Percentiles rank a stretch among this genome's conserved stretches.
These are phyloP conservation scores for Aureobasidium sp. DNA, from an alignment of 2,329 filamentous ascomycete genomes.

Conservation along the genomic window DNA sequence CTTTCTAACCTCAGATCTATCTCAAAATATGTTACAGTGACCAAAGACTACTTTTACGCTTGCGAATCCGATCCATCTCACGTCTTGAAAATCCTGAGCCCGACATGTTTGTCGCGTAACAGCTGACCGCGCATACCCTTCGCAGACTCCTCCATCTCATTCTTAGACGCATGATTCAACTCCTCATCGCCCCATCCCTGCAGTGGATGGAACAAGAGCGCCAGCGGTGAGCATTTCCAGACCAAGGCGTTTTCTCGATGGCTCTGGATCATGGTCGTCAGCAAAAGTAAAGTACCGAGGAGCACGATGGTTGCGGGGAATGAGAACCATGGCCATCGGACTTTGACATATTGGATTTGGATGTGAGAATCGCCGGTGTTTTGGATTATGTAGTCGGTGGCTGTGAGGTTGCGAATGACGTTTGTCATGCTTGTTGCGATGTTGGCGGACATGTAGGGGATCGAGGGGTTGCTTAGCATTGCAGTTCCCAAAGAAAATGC, in stretches of 20 bases:
- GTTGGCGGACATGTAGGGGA: neutral
- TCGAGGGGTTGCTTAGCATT: neutral
- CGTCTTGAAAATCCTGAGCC: neutral
- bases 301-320: neutral
- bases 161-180: neutral
- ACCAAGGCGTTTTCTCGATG: neutral
- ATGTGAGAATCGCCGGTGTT: neutral
- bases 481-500: neutral
- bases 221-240: neutral
- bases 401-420: neutral
- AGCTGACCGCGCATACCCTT: neutral
- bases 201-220: neutral
- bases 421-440: neutral
- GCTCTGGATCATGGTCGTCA: neutral
- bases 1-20: too few species aligned
- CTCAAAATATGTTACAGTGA: too few species aligned
- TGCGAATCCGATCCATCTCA: too few species aligned
- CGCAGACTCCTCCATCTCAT: neutral
- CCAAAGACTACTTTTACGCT: too few species aligned
- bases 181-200: neutral
- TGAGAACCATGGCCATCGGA: neutral
- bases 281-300: neutral
- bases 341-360: neutral
- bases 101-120: neutral
- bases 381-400: neutral